A percentile compares a stretch with the other conserved stretches of the same genome.
Evolutionary conservation across 352 stramenopile species (phyloP).

Genomic region (Phytopythium montanum): DNA sequence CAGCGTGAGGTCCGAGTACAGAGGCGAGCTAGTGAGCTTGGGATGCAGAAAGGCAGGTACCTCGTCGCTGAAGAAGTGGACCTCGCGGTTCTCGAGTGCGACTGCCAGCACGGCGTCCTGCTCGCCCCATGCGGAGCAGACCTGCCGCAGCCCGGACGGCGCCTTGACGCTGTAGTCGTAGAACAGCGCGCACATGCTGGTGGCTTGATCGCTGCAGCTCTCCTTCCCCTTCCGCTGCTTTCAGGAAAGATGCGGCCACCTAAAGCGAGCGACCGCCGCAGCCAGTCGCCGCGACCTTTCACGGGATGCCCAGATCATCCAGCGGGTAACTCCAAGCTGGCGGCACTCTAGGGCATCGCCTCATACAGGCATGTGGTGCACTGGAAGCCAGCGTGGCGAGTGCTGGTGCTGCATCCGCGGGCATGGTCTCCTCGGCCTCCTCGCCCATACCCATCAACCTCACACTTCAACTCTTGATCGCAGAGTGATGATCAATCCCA

Average conservation of each 20-base stretch:
- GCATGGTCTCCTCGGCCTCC: too few species aligned
- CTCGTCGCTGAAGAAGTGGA: slow-evolving; percentile 91
- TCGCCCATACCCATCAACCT: too few species aligned
- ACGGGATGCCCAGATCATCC: too few species aligned
- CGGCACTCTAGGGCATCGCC: too few species aligned
- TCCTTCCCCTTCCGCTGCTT: background rate
- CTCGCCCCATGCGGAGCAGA: slow-evolving; percentile 82
- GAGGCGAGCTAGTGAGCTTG: background rate
- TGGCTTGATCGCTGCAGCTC: background rate
- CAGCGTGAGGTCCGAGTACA: background rate
- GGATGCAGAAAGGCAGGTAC: slow-evolving; percentile 17
- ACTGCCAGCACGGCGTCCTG: slow-evolving; percentile 80
- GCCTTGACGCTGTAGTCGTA: slow-evolving; percentile 82
- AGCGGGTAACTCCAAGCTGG: too few species aligned
- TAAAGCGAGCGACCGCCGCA: too few species aligned
- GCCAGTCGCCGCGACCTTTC: too few species aligned
- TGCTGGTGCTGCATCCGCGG: too few species aligned
- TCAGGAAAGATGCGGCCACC: background rate
- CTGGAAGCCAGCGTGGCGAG: too few species aligned
- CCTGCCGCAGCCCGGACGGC: slow-evolving; percentile 55
- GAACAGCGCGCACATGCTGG: slow-evolving; percentile 48
- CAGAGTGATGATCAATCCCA: too few species aligned
- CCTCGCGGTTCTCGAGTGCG: slow-evolving; percentile 73
- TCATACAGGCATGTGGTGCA: too few species aligned
- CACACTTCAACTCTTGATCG: too few species aligned